phyloP scores from a whole-genome alignment of 2,329 filamentous ascomycete genomes.

The Colletotrichum salicis region DNA sequence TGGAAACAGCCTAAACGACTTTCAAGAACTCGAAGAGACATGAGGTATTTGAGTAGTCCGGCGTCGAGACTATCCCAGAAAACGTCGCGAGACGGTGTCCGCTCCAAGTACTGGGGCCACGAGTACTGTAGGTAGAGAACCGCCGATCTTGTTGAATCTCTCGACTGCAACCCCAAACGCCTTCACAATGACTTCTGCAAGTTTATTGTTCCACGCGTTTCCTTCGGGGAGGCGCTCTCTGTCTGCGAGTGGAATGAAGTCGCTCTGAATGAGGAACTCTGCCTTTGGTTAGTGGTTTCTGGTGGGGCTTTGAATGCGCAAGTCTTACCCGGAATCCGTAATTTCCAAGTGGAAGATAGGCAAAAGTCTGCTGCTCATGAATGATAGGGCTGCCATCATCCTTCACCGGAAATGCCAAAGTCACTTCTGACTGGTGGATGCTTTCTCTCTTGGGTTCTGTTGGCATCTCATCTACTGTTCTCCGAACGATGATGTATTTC shows the following conservation, averaged over 20 bases:
- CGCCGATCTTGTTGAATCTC: not conserved
- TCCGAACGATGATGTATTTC: not conserved
- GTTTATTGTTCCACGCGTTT: conserved; percentile 32
- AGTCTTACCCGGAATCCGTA: conserved; percentile 30
- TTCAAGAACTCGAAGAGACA: not conserved
- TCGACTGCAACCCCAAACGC: conserved; percentile 21
- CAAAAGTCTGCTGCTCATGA: conserved; percentile 34
- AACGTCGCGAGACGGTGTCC: not conserved
- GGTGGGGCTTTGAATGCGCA: not conserved
- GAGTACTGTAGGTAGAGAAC: not conserved
- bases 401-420: conserved; percentile 40
- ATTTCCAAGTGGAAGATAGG: conserved; percentile 39
- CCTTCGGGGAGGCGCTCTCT: conserved; percentile 37
- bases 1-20: not conserved
- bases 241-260: conserved; percentile 41
- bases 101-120: conserved; percentile 1
- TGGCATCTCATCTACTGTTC: not conserved
- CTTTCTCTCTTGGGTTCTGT: not conserved
- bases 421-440: conserved; percentile 4
- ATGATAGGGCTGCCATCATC: not conserved
- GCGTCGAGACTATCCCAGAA: not conserved
- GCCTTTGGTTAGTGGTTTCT: conserved; percentile 12
- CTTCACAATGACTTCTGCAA: conserved; percentile 8
- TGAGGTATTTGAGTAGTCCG: not conserved
- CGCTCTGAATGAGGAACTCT: conserved; percentile 43